Evolutionary conservation across 169 alveolate genomes (phyloP), one percentile per base, ranked within the genome.

Genomic region (Amoebophrya sp.): DNA sequence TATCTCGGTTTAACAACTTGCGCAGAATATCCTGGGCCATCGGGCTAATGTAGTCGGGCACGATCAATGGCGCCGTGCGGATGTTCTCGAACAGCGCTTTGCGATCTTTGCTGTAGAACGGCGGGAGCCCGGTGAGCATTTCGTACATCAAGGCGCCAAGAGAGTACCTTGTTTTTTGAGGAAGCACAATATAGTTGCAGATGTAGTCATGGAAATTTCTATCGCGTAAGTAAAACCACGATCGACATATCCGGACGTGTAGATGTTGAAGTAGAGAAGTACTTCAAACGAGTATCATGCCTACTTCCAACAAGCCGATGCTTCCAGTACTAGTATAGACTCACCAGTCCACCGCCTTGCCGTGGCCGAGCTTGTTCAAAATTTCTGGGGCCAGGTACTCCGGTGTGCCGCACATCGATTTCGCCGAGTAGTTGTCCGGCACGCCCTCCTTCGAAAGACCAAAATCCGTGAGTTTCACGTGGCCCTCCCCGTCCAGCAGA

Each of bases 121-220:
- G 55, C 0, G 97, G 97, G 41, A 93, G 92, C n/a, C 99, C 99
- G 32, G 97, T 94, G 89, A 97, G 95, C 98, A 97, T 96, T 94
- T 97, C 98, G 93, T 94, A 97, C 89, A 97, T 94, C 90, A 97
- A 91, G 35, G 97, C 97, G 39, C 98, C 98, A 29, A 96, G 94
- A 14, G 97, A 91, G 90, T 92, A 92, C 93, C 93, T 91, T 55
- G 77, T 7, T 1, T 14, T 53, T 14, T 23, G 77, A 14, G n/a
- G n/a, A 53, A 14, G 77, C 41, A 40, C 77, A 39, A 29, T 32
- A n/a, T 10, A 77, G 10, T 23, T 3, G 1, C 77, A 40, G 55
- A 39, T n/a, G 25, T 35, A 2, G 33, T 38, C n/a, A 23, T 40
- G 77, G 2, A 39, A 39, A 12, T 89, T 0, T 0, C 23, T 39